Percentiles rank a stretch among this genome's conserved stretches.
phyloP scores from a whole-genome alignment of 208 protist genomes.

The Histomonas meleagridis region DNA sequence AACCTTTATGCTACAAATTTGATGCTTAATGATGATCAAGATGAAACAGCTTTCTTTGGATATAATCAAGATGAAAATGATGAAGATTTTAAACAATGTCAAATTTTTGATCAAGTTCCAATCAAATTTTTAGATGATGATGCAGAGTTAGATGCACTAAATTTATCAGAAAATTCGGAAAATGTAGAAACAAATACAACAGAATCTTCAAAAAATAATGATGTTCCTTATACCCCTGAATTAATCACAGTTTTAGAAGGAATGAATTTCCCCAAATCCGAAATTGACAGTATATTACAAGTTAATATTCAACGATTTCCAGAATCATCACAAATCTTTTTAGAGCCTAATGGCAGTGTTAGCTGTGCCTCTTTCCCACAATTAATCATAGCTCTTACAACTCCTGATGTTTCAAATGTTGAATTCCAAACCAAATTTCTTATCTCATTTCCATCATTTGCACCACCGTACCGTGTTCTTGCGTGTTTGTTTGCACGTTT shows the following conservation, averaged over 20 bases:
- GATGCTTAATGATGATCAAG: no score
- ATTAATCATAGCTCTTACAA: not conserved
- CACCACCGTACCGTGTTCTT: not conserved
- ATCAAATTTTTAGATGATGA: no score
- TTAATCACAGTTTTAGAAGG: not conserved
- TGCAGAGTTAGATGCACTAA: no score
- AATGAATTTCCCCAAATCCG: not conserved
- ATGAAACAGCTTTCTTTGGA: no score
- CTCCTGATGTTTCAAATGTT: not conserved
- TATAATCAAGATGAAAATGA: no score
- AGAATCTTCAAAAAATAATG: no score
- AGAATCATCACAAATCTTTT: not conserved
- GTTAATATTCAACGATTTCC: not conserved
- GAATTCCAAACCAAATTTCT: not conserved
- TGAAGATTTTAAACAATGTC: no score
- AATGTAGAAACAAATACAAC: no score
- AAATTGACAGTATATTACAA: not conserved
- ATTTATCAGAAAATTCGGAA: no score
- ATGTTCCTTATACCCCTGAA: not conserved
- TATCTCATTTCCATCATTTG: not conserved
- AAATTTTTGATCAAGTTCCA: no score
- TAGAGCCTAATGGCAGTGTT: not conserved
- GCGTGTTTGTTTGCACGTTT: not conserved
- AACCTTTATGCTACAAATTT: no score
- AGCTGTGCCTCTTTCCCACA: not conserved